These are phyloP conservation scores for Aspergillus alliaceus DNA, from an alignment of 2,329 filamentous ascomycete species.

Conservation along the genomic window DNA sequence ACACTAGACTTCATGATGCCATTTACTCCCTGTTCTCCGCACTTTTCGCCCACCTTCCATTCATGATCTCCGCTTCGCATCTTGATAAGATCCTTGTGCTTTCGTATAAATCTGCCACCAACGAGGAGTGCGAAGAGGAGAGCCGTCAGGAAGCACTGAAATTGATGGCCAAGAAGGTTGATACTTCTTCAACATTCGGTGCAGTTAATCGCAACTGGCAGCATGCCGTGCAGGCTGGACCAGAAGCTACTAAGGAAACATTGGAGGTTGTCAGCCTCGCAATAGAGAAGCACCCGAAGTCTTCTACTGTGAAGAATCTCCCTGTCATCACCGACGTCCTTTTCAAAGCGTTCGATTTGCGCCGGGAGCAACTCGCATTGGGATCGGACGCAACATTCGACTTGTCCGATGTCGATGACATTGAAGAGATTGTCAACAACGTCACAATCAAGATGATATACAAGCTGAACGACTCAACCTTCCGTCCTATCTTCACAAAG, in stretches of 20 bases:
- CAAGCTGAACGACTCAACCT: slow-evolving; percentile 92
- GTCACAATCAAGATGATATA: slow-evolving; percentile 86
- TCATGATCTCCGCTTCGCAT: slow-evolving; percentile 78
- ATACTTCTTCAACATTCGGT: slow-evolving; percentile 73
- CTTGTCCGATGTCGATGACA: slow-evolving; percentile 49
- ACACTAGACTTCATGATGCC: slow-evolving; percentile 73
- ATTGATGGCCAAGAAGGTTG: slow-evolving; percentile 73
- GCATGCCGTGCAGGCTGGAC: slow-evolving; percentile 61
- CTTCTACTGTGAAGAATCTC: slow-evolving; percentile 73
- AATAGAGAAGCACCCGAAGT: slow-evolving; percentile 77
- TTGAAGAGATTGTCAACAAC: slow-evolving; percentile 68
- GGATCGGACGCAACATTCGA: slow-evolving; percentile 42
- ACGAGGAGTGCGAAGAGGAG: slow-evolving; percentile 62
- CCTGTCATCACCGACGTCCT: slow-evolving; percentile 64
- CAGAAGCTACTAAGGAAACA: slow-evolving; percentile 66
- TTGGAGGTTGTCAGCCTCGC: slow-evolving; percentile 68
- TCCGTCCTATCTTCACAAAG: slow-evolving; percentile 85
- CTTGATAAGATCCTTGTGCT: slow-evolving; percentile 70
- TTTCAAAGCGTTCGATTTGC: slow-evolving; percentile 53
- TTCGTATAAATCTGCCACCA: slow-evolving; percentile 70
- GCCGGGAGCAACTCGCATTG: slow-evolving; percentile 38
- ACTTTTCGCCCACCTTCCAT: slow-evolving; percentile 79
- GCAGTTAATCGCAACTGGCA: slow-evolving; percentile 72
- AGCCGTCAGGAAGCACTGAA: slow-evolving; percentile 69
- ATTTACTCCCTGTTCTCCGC: slow-evolving; percentile 77